Percentiles rank a stretch among this genome's conserved stretches.
These are phyloP conservation scores for Carex arenaria DNA, from an alignment of 202 grass and related monocot genomes.

Conservation along the genomic window DNA sequence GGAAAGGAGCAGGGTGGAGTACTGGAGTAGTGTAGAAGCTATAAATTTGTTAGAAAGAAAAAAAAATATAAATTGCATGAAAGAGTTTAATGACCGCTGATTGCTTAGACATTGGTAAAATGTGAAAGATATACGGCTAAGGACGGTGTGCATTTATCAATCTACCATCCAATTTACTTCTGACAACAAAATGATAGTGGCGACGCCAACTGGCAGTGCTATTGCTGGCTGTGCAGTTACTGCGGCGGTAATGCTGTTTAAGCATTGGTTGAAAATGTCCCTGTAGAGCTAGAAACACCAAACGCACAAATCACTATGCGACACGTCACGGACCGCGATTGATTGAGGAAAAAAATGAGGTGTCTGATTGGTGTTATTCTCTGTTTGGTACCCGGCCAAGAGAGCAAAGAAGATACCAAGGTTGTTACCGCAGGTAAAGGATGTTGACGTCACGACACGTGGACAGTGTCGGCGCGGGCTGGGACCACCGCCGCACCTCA, in stretches of 20 bases:
- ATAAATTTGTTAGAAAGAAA: neutral
- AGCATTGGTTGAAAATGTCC: neutral
- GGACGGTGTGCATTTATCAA: constrained; percentile 23
- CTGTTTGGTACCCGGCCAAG: neutral
- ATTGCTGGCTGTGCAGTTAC: constrained; percentile 8
- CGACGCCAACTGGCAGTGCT: constrained; percentile 9
- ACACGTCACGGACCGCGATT: neutral
- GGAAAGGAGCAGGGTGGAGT: neutral
- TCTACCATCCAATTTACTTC: constrained; percentile 14
- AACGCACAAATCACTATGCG: neutral
- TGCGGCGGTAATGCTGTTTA: neutral
- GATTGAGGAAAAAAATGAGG: neutral
- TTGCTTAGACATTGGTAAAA: neutral
- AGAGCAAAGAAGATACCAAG: neutral
- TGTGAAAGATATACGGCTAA: neutral
- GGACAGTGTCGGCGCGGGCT: constrained; percentile 55
- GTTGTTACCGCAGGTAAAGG: constrained; percentile 53
- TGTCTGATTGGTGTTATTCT: neutral
- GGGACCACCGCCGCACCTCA: constrained; percentile 36
- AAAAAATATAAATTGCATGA: neutral
- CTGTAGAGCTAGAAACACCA: neutral
- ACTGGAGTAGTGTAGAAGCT: neutral
- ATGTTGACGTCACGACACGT: constrained; percentile 50
- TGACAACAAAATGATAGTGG: constrained; percentile 9
- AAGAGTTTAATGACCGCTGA: neutral